These are phyloP conservation scores for Schizosaccharomyces osmophilus DNA, from an alignment of 805 yeast genomes.

Conservation along the genomic window DNA sequence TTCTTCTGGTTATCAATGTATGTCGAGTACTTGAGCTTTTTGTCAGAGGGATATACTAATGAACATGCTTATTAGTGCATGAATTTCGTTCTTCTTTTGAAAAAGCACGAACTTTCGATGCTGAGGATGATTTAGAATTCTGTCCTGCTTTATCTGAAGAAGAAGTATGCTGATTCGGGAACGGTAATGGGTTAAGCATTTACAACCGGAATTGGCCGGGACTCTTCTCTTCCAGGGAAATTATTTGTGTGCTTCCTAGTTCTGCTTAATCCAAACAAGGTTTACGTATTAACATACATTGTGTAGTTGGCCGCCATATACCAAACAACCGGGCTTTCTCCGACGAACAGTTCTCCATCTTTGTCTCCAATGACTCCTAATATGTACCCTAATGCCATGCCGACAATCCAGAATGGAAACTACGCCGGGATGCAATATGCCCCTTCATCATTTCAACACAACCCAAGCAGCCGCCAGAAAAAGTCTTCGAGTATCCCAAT, in stretches of 20 bases:
- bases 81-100: constrained; percentile 16
- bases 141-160: constrained; percentile 22
- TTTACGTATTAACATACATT: background rate
- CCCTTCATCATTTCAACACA: background rate
- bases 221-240: background rate
- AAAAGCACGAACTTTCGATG: constrained; percentile 42
- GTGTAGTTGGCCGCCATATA: background rate
- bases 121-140: constrained; percentile 49
- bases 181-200: no score
- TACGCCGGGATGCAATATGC: background rate
- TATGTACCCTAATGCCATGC: background rate
- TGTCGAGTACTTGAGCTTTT: background rate
- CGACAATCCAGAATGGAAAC: background rate
- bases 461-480: background rate
- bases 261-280: background rate
- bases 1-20: background rate
- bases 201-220: background rate
- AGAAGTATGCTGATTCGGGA: constrained; percentile 4
- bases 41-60: background rate
- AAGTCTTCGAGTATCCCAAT: background rate
- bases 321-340: background rate
- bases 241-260: background rate
- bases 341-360: background rate
- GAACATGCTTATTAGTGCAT: background rate
- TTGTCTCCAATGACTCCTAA: background rate